Base-by-base conservation (phyloP, 139 green algal species). In the Chlorella vulgaris region DNA sequence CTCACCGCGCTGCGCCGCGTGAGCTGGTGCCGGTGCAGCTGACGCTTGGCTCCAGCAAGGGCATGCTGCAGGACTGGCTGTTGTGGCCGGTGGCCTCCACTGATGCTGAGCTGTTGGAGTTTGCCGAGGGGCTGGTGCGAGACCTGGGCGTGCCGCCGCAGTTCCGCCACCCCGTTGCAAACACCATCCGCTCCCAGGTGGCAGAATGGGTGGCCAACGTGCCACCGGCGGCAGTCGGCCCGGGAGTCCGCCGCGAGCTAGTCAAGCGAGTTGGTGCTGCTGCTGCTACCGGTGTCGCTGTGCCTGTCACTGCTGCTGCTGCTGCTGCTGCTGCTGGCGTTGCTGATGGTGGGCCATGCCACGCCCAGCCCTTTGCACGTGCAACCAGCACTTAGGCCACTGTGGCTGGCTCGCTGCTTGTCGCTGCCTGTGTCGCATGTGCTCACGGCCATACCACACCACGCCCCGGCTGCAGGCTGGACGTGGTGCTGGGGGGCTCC, bases 1-100 rank as follows among this genome's bases (percentile, higher is more conserved):
- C 13, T 58, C 47, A 10, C 47, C 10, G 13, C 13, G 47, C 47
- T 58, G 47, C 47, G 10, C n/a, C n/a, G n/a, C n/a, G n/a, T 8
- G 73, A 79, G 53, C 73, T 79, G 13, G 73, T 79, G 53, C 73
- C 73, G 1, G 51, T 68, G 51, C 73, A 40, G 35, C 53, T 79
- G 10, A 60, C 36, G 29, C 43, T 77, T 6, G 53, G 53, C 36
- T 51, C 26, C 13, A 42, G 65, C 7, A 28, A 28, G 33, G 69
- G 69, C 42, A 39, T 31, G 43, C 10, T 61, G 43, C 51, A 67
- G 53, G 73, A 79, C 21, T 79, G 73, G 73, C 47, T 79, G 53
- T 36, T 79, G 22, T 79, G 73, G 73, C 73, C 73, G 13, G 26
- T 26, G 19, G 8, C 18, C 1, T 60, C 73, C 4, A 39, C 53